These are phyloP conservation scores for Gracilaria vermiculophylla DNA, from an alignment of 23 red algal species.

Conservation along the genomic window DNA sequence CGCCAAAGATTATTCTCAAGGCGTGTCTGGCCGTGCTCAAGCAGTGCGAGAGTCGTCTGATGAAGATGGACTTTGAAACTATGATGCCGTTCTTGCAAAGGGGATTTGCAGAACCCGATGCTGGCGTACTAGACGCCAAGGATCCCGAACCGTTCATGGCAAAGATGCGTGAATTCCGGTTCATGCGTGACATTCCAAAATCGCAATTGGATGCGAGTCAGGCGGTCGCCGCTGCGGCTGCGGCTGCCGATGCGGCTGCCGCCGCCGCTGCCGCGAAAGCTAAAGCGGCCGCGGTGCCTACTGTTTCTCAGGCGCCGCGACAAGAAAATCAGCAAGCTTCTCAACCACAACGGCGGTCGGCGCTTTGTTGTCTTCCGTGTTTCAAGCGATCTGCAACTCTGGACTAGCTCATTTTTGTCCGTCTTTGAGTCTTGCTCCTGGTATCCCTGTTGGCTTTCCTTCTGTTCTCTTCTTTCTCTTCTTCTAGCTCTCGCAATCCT, in stretches of 20 bases:
- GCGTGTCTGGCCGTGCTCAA: constrained; percentile 83
- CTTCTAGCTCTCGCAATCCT: background rate
- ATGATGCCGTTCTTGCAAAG: constrained; percentile 88
- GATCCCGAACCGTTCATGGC: constrained; percentile 63
- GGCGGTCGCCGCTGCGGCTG: background rate
- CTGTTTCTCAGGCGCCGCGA: background rate
- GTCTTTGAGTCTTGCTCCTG: background rate
- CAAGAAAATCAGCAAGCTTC: constrained; percentile 23
- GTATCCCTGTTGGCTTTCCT: background rate
- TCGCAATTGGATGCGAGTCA: constrained; percentile 18
- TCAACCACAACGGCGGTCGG: constrained; percentile 13
- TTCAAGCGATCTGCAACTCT: background rate
- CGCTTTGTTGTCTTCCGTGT: constrained; percentile 13
- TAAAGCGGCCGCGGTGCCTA: background rate
- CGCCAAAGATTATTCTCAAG: constrained; percentile 78
- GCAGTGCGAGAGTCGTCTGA: constrained; percentile 45
- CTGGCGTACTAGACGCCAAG: constrained; percentile 60
- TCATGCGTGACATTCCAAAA: constrained; percentile 48
- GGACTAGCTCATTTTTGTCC: background rate
- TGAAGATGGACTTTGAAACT: constrained; percentile 86
- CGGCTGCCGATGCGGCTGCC: background rate
- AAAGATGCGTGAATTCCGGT: constrained; percentile 65
- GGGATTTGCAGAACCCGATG: constrained; percentile 78
- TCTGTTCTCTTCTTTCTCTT: background rate
- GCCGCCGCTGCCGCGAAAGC: background rate